Percentiles rank a stretch among this genome's conserved stretches.
These are phyloP conservation scores for Cystobasidium slooffiae DNA, from an alignment of 1,284 basidiomycete species.

Conservation along the genomic window DNA sequence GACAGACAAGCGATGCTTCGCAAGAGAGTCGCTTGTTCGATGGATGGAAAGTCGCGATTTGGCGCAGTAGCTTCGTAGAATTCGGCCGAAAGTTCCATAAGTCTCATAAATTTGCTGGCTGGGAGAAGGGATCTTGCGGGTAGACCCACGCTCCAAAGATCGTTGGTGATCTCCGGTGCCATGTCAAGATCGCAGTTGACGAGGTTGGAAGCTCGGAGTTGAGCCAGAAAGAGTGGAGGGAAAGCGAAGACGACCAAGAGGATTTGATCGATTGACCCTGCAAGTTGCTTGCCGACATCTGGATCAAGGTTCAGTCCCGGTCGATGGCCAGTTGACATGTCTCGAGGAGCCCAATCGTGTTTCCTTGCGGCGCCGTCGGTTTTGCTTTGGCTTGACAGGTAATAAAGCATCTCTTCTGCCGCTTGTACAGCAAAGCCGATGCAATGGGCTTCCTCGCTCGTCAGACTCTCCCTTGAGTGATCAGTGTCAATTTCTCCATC, in stretches of 20 bases:
- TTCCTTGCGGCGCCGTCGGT: conserved; percentile 16
- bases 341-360: conserved; percentile 35
- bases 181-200: conserved; percentile 43
- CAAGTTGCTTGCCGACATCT: conserved; percentile 15
- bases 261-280: conserved; percentile 31
- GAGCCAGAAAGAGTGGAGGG: conserved; percentile 40
- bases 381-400: conserved; percentile 25
- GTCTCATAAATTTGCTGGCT: conserved; percentile 38
- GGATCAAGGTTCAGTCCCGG: conserved; percentile 34
- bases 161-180: conserved; percentile 43
- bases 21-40: conserved; percentile 34
- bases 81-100: conserved; percentile 41
- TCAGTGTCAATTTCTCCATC: conserved; percentile 32
- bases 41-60: conserved; percentile 33
- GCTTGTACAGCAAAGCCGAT: conserved; percentile 40
- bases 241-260: conserved; percentile 37
- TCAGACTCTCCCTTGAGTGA: conserved; percentile 19
- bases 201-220: conserved; percentile 35
- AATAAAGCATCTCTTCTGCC: conserved; percentile 41
- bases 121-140: conserved; percentile 27
- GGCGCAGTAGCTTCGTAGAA: conserved; percentile 38
- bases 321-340: conserved; percentile 27
- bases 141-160: conserved; percentile 36
- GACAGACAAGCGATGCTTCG: conserved; percentile 39
- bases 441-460: conserved; percentile 40